Conservation (phyloP, 1,284 basidiomycete genomes). For the Tilletia indica region DNA sequence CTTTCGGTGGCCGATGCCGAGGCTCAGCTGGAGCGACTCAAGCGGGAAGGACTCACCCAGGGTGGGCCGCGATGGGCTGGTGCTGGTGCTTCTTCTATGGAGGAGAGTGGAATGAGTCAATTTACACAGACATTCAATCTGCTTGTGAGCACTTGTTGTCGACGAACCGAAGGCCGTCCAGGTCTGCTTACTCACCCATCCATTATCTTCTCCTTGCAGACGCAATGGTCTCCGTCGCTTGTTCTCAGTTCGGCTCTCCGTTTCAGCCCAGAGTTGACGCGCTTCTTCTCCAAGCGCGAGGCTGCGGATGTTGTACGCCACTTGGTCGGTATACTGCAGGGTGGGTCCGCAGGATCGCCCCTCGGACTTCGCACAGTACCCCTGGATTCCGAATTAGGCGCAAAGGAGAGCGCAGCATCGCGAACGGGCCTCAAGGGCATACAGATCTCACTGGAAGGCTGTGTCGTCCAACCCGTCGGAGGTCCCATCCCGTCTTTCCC, state of each 20-base stretch:
- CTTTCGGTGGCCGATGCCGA: constrained; percentile 5
- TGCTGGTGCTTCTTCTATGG: neutral
- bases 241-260: constrained; percentile 21
- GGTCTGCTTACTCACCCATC: neutral
- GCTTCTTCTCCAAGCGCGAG: constrained; percentile 44
- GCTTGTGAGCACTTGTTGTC: constrained; percentile 22
- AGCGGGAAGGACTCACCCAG: constrained; percentile 13
- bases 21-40: constrained; percentile 12
- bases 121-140: constrained; percentile 7
- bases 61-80: constrained; percentile 6
- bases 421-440: neutral
- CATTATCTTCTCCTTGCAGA: constrained; percentile 23
- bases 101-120: constrained; percentile 11
- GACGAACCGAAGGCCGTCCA: neutral
- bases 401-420: neutral
- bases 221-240: constrained; percentile 30
- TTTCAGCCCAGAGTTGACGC: constrained; percentile 51
- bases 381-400: neutral
- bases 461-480: neutral
- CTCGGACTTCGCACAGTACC: neutral
- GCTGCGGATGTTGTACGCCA: constrained; percentile 32
- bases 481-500: neutral
- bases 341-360: constrained; percentile 32
- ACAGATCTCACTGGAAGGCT: constrained; percentile 11
- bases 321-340: constrained; percentile 32